Conservation (phyloP, 805 yeast species). For the Yamadazyma takamatsuzukensis region DNA sequence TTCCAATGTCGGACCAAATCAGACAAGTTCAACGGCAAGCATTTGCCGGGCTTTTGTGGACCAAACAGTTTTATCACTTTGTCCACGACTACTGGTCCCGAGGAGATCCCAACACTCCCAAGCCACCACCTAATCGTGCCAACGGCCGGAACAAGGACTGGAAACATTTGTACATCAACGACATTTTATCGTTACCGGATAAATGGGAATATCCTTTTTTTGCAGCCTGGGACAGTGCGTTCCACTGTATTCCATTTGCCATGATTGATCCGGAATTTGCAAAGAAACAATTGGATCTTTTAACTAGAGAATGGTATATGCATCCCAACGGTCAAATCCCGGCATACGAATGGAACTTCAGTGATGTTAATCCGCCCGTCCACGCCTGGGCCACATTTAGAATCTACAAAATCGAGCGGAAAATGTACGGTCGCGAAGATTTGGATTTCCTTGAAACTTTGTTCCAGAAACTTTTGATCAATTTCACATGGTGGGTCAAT, state of each 20-base stretch:
- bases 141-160: constrained; percentile 86
- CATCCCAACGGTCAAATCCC: constrained; percentile 98
- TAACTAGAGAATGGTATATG: constrained; percentile 95
- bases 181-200: constrained; percentile 84
- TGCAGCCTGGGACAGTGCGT: constrained; percentile 96
- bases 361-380: constrained; percentile 96
- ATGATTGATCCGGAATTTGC: constrained; percentile 93
- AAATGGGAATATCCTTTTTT: constrained; percentile 96
- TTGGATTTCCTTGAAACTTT: constrained; percentile 83
- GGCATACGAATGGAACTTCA: constrained; percentile 94
- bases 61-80: constrained; percentile 86
- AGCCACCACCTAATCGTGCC: constrained; percentile 78
- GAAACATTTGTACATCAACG: constrained; percentile 86
- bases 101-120: constrained; percentile 75
- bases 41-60: constrained; percentile 90
- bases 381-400: constrained; percentile 95
- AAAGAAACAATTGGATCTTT: constrained; percentile 77
- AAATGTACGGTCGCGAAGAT: constrained; percentile 79
- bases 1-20: constrained; percentile 76
- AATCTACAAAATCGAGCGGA: constrained; percentile 81
- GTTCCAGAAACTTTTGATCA: constrained; percentile 82
- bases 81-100: constrained; percentile 81
- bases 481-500: constrained; percentile 98
- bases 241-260: constrained; percentile 89
- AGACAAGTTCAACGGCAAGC: constrained; percentile 89